Conservation (phyloP, 225 moss, liverwort and hornwort genomes). For the Pseudisothecium myosuroides region DNA sequence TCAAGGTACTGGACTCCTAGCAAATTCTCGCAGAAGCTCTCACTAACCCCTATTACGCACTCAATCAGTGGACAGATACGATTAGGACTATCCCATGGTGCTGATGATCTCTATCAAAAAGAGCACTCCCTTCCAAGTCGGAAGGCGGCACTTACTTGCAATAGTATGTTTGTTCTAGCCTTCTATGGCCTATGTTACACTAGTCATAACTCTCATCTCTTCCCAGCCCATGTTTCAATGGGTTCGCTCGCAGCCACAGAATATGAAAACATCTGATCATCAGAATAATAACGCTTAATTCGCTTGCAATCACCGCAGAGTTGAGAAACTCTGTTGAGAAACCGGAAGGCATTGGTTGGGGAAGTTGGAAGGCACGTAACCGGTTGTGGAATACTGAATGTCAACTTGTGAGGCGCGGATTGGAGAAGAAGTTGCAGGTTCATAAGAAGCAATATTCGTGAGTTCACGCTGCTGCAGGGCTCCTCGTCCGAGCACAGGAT, state of each 20-base stretch:
- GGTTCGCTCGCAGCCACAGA: not conserved
- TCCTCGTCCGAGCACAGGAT: not conserved
- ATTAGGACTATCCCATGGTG: not conserved
- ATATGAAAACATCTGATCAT: not conserved
- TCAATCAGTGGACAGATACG: conserved; percentile 10
- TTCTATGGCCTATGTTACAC: conserved; percentile 7
- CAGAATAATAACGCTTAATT: not conserved
- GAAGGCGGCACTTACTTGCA: conserved; percentile 4
- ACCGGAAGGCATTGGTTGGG: not conserved
- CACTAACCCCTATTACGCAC: not conserved
- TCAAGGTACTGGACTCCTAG: not conserved
- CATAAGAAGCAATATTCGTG: not conserved
- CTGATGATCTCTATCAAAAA: conserved; percentile 2
- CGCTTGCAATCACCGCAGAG: not conserved
- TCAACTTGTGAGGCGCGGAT: not conserved
- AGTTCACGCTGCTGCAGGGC: not conserved
- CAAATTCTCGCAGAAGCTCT: not conserved
- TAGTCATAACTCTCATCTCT: not conserved
- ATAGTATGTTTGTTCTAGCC: not conserved
- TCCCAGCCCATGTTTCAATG: not conserved
- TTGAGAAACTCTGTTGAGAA: not conserved
- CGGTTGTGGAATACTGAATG: not conserved
- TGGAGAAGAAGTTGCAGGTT: not conserved
- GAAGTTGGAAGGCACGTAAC: not conserved
- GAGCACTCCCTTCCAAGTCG: conserved; percentile 9